A percentile compares a stretch with the other conserved stretches of the same genome.
phyloP scores from a whole-genome alignment of 345 rosid genomes.

The Kandelia obovata region DNA sequence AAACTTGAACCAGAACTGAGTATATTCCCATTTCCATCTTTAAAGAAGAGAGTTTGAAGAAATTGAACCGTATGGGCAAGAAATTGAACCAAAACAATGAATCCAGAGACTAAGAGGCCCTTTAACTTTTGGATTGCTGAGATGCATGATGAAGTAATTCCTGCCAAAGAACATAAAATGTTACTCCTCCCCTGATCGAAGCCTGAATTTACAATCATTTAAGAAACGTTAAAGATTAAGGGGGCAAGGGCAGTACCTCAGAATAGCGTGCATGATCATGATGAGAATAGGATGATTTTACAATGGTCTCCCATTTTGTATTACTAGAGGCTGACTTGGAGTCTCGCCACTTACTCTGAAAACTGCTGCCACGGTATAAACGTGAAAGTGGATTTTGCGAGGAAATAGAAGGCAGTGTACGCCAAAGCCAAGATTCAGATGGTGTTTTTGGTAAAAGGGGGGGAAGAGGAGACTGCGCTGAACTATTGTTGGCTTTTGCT shows the following conservation, averaged over 20 bases:
- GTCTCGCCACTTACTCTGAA: conserved; percentile 39
- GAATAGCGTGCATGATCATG: conserved; percentile 84
- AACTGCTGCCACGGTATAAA: conserved; percentile 26
- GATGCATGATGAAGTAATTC: conserved; percentile 57
- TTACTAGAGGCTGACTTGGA: conserved; percentile 26
- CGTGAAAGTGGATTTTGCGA: conserved; percentile 39
- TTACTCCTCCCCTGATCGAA: not conserved
- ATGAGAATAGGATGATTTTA: conserved; percentile 70
- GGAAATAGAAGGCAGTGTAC: conserved; percentile 57
- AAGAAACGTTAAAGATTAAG: not conserved
- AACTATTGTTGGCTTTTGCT: conserved; percentile 17
- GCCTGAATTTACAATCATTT: not conserved
- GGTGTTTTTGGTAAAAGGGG: conserved; percentile 76
- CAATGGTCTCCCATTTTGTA: conserved; percentile 94
- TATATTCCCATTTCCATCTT: conserved; percentile 9
- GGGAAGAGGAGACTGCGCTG: conserved; percentile 33
- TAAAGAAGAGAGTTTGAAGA: conserved; percentile 9
- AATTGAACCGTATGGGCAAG: conserved; percentile 5
- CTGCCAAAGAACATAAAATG: conserved; percentile 31
- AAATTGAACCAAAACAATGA: conserved; percentile 14
- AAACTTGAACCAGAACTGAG: not conserved
- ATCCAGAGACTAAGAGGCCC: conserved; percentile 7
- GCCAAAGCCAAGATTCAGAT: conserved; percentile 89
- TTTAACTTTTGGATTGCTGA: conserved; percentile 40
- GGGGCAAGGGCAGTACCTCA: conserved; percentile 42